These are phyloP conservation scores for Apophysomyces variabilis DNA, from an alignment of 371 early-diverging fungal genomes.

Conservation along the genomic window DNA sequence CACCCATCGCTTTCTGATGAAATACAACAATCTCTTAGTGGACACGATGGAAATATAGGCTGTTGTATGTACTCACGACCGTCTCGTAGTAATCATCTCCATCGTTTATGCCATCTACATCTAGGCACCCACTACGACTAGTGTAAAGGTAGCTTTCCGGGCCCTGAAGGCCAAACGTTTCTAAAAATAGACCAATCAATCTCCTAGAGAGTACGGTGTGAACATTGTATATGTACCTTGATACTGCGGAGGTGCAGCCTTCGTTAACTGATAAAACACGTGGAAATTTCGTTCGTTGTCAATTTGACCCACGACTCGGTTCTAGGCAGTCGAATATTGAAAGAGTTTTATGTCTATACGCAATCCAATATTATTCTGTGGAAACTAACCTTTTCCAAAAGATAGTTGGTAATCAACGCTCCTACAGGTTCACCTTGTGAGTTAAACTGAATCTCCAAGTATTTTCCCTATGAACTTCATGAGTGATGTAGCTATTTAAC, in stretches of 20 bases:
- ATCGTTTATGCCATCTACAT: conserved; percentile 85
- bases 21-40: not conserved
- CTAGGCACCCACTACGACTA: conserved; percentile 73
- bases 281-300: conserved; percentile 98
- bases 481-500: not conserved
- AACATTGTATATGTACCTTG: conserved; percentile 49
- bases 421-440: conserved; percentile 93
- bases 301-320: conserved; percentile 96
- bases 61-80: conserved; percentile 46
- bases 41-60: not conserved
- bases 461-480: conserved; percentile 83
- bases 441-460: conserved; percentile 98
- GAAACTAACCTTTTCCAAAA: conserved; percentile 91
- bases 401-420: conserved; percentile 97
- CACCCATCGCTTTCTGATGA: conserved; percentile 75
- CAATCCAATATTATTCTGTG: too few species aligned
- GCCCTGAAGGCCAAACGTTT: conserved; percentile 77
- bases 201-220: conserved; percentile 3
- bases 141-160: conserved; percentile 86
- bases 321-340: conserved; percentile 31
- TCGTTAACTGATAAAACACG: conserved; percentile 92
- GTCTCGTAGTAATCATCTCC: conserved; percentile 75
- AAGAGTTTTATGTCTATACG: too few species aligned
- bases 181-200: conserved; percentile 30
- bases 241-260: conserved; percentile 76